Base-by-base conservation (phyloP, 2,329 filamentous ascomycete genomes). In the Ophiosphaerella korrae region DNA sequence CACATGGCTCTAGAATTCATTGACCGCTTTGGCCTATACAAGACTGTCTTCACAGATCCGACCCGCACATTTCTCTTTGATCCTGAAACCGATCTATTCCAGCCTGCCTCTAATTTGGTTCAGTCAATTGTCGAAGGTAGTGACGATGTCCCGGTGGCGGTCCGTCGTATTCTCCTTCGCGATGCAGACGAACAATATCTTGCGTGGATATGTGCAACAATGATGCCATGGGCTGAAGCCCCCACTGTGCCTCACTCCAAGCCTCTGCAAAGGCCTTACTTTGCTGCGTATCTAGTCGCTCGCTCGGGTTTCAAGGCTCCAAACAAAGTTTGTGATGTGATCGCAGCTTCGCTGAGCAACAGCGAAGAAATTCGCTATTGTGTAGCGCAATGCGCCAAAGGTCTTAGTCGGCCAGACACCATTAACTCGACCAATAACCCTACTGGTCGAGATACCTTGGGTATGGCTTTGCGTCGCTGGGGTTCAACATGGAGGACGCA, bases 241-340 rank as follows among this genome's bases (percentile, higher is more conserved):
- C 80, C 67, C 6, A 64, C 66, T 53, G 67, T 53, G 70, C 77
- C 82, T 3, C 80, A 82, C 16, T 84, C 87, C 0, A 73, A 73
- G 45, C 60, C 62, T n/a, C 44, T 56, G 5, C 66, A 64, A 35
- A 50, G 60, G 21, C 66, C 70, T 7, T 63, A 62, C 26, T 68
- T 68, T 37, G 79, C 85, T 14, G 82, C 86, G 3, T 82, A 82
- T 3, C 77, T 84, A 26, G 87, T 88, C 5, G 87, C 85, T 5
- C 81, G 88, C 29, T 90, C 95, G 68, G 91, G 91, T 5, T 85
- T 96, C 68, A 91, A 88, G 65, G 83, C 87, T 1, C 84, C 89
- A 2, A 96, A 92, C 68, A 94, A 88, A 68, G 77, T 91, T 5
- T 84, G 82, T 37, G 85, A 86, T 57, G 75, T 93, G 4, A 77